Conservation (phyloP, 768 basidiomycete species). For the Macrolepiota fuliginosa region DNA sequence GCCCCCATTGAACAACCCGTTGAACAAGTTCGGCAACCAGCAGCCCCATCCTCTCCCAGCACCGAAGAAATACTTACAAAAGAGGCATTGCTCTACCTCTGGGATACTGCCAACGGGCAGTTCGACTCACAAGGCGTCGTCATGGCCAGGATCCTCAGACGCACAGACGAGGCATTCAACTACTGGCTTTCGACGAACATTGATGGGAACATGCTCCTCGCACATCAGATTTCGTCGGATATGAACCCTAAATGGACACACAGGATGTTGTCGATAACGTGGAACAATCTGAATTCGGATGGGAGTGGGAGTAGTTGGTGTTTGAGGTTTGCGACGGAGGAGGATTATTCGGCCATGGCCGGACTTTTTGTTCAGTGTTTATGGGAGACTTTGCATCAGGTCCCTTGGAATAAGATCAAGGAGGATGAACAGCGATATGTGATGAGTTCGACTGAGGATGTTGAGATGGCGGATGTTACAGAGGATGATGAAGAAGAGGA, state of each 20-base stretch:
- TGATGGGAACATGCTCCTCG: conserved; percentile 48
- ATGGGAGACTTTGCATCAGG: conserved; percentile 80
- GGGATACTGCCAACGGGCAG: conserved; percentile 48
- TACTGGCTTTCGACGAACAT: conserved; percentile 60
- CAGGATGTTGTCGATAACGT: conserved; percentile 74
- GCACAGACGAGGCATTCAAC: conserved; percentile 41
- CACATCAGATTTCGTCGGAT: conserved; percentile 60
- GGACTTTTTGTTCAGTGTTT: conserved; percentile 62
- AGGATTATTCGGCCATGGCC: conserved; percentile 59
- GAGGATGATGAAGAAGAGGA: conserved; percentile 81
- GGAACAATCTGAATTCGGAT: conserved; percentile 70
- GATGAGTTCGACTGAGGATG: conserved; percentile 75
- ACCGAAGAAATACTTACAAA: conserved; percentile 33
- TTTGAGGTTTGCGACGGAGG: conserved; percentile 59
- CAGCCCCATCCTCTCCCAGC: conserved; percentile 18
- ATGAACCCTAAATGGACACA: conserved; percentile 72
- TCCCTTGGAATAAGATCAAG: conserved; percentile 81
- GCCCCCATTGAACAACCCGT: conserved; percentile 11
- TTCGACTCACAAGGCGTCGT: conserved; percentile 57
- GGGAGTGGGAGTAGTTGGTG: conserved; percentile 76
- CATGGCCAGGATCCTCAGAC: conserved; percentile 49
- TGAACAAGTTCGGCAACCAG: conserved; percentile 3
- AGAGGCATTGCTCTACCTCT: conserved; percentile 59
- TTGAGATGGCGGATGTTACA: conserved; percentile 81
- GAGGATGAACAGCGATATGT: conserved; percentile 87